Evolutionary conservation across 768 basidiomycete genomes (phyloP).

Genomic region (Agaricus blazei): DNA sequence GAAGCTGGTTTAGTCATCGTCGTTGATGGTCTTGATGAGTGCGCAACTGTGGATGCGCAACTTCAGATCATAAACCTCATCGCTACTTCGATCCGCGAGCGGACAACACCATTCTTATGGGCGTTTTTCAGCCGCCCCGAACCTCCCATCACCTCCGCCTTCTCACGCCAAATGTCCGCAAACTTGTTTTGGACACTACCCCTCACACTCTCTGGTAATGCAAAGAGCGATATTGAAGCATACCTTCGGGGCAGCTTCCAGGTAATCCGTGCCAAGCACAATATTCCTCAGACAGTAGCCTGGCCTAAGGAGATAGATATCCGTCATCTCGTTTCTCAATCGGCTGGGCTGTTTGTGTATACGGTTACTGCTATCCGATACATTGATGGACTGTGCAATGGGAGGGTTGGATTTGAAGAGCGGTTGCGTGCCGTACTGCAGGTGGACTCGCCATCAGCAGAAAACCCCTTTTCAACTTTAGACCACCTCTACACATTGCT

Average conservation of each 20-base stretch:
- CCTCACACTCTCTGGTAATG: constrained; percentile 6
- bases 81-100: too few relatives aligned
- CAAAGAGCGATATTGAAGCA: not conserved
- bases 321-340: constrained; percentile 14
- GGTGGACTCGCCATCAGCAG: too few relatives aligned
- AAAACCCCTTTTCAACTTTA: too few relatives aligned
- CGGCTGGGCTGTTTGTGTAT: constrained; percentile 21
- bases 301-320: constrained; percentile 18
- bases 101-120: too few relatives aligned
- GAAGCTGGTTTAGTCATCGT: constrained; percentile 15
- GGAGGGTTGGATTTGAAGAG: too few relatives aligned
- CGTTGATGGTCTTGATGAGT: too few relatives aligned
- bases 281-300: not conserved
- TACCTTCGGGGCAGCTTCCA: not conserved
- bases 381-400: constrained; percentile 4
- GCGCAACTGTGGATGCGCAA: too few relatives aligned
- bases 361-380: constrained; percentile 20
- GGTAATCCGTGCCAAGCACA: not conserved
- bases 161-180: not conserved
- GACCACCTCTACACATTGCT: too few relatives aligned
- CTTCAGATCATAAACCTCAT: too few relatives aligned
- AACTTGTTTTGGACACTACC: not conserved
- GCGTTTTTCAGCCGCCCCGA: too few relatives aligned
- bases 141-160: constrained; percentile 17
- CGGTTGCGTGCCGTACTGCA: too few relatives aligned